These are phyloP conservation scores for Penicillium crystallinum DNA, from an alignment of 495 filamentous ascomycete genomes.

Conservation along the genomic window DNA sequence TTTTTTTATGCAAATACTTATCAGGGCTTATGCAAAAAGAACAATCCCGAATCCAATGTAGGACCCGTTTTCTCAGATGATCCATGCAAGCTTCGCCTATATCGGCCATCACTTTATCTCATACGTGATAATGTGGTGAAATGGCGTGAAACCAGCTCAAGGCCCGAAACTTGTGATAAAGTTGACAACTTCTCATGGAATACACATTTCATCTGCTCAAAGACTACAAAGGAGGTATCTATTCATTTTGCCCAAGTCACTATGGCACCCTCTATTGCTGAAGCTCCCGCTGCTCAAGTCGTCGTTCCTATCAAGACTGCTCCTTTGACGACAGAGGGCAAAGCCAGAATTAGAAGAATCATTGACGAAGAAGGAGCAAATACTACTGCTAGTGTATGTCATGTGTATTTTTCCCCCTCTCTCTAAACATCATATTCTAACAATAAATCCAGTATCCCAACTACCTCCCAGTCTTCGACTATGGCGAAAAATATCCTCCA, in stretches of 20 bases:
- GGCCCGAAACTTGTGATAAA: not conserved
- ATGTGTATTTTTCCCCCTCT: not conserved
- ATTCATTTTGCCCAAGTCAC: not conserved
- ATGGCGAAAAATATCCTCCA: slow-evolving; percentile 47
- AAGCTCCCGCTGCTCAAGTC: slow-evolving; percentile 6
- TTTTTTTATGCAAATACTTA: not conserved
- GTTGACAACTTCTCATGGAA: not conserved
- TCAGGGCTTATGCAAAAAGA: not conserved
- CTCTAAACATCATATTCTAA: not conserved
- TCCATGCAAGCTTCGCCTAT: not conserved
- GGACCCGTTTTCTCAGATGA: too few relatives aligned
- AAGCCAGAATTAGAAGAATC: slow-evolving; percentile 17
- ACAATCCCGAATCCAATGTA: not conserved
- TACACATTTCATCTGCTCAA: not conserved
- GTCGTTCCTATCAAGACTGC: slow-evolving; percentile 16
- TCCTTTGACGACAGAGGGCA: not conserved
- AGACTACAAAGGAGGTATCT: not conserved
- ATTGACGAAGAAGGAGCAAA: slow-evolving; percentile 25
- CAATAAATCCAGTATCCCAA: slow-evolving; percentile 14
- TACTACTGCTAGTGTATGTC: slow-evolving; percentile 23
- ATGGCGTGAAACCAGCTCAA: too few relatives aligned
- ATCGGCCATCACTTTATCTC: not conserved
- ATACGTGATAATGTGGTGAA: not conserved
- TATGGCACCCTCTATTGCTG: slow-evolving; percentile 25
- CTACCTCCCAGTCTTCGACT: slow-evolving; percentile 23